phyloP scores from a whole-genome alignment of 2,329 filamentous ascomycete species.

The Scortechinia acanthostroma region DNA sequence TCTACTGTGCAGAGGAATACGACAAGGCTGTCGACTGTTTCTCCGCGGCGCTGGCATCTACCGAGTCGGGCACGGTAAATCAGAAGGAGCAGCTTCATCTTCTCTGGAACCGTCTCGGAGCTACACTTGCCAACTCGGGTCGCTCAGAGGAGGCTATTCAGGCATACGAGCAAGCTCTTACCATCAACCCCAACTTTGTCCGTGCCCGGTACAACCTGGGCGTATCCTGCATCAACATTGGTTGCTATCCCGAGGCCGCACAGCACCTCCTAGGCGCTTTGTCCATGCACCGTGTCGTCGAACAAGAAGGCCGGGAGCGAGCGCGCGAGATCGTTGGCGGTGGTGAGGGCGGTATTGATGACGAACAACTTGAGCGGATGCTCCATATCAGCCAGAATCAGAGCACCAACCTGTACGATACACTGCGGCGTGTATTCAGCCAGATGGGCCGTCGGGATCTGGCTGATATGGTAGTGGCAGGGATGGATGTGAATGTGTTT shows the following conservation, averaged over 20 bases:
- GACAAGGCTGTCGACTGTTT: slow-evolving; percentile 99
- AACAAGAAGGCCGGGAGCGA: slow-evolving; percentile 75
- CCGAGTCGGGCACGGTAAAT: slow-evolving; percentile 77
- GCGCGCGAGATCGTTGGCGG: slow-evolving; percentile 74
- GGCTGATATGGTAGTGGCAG: slow-evolving; percentile 77
- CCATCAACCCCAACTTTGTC: slow-evolving; percentile 89
- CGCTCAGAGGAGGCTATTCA: slow-evolving; percentile 92
- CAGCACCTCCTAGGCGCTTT: slow-evolving; percentile 86
- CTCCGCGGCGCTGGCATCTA: slow-evolving; percentile 78
- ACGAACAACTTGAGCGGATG: slow-evolving; percentile 77
- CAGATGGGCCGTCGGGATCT: slow-evolving; percentile 89
- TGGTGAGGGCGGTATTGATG: slow-evolving; percentile 34
- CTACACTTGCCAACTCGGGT: slow-evolving; percentile 89
- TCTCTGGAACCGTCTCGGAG: slow-evolving; percentile 93
- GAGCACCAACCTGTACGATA: slow-evolving; percentile 94
- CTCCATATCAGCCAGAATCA: slow-evolving; percentile 74
- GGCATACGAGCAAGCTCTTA: slow-evolving; percentile 87
- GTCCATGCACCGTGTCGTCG: slow-evolving; percentile 90
- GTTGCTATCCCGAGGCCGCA: slow-evolving; percentile 86
- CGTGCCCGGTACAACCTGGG: slow-evolving; percentile 94
- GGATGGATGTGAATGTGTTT: slow-evolving; percentile 86
- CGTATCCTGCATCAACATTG: slow-evolving; percentile 94
- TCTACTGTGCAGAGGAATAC: slow-evolving; percentile 96
- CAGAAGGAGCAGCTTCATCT: slow-evolving; percentile 81
- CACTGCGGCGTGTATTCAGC: slow-evolving; percentile 84